phyloP scores from a whole-genome alignment of 495 filamentous ascomycete species.

The Cercophora samala region DNA sequence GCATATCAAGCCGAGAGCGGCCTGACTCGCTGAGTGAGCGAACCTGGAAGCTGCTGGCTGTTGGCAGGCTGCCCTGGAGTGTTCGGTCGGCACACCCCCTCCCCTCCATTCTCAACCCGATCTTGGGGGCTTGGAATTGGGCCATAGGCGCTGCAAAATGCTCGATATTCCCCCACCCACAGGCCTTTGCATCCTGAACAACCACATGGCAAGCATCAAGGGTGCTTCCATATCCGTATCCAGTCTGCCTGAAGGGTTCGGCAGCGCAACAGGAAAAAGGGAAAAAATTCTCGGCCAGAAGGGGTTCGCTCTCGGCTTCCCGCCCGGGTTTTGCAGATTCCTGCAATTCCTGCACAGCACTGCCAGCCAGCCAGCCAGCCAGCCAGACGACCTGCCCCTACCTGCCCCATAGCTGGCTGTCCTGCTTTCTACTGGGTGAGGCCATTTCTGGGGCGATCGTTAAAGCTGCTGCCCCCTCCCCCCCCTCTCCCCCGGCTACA shows the following conservation, averaged over 20 bases:
- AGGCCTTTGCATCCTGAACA: constrained; percentile 28
- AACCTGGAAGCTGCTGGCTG: constrained; percentile 10
- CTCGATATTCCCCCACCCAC: constrained; percentile 29
- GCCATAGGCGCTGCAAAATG: constrained; percentile 22
- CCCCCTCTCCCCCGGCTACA: constrained; percentile 10
- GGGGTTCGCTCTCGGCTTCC: constrained; percentile 20
- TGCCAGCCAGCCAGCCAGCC: neutral
- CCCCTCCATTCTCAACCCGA: constrained; percentile 25
- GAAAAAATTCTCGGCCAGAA: constrained; percentile 29
- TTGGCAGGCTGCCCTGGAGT: constrained; percentile 7
- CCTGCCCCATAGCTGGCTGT: constrained; percentile 5
- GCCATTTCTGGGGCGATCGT: constrained; percentile 26
- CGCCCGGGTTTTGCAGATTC: constrained; percentile 13
- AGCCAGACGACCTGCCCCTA: neutral
- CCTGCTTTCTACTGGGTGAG: constrained; percentile 21
- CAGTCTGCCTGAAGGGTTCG: constrained; percentile 7
- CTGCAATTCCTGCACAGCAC: constrained; percentile 8
- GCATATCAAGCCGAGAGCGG: constrained; percentile 27
- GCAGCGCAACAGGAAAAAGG: constrained; percentile 20
- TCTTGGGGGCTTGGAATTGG: constrained; percentile 27
- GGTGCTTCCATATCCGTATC: constrained; percentile 26
- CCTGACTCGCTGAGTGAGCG: constrained; percentile 39
- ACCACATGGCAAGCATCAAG: constrained; percentile 49
- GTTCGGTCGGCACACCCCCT: constrained; percentile 23
- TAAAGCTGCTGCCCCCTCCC: constrained; percentile 25